Conservation (phyloP, 139 green algal genomes). For the Auxenochlorella pyrenoidosa region DNA sequence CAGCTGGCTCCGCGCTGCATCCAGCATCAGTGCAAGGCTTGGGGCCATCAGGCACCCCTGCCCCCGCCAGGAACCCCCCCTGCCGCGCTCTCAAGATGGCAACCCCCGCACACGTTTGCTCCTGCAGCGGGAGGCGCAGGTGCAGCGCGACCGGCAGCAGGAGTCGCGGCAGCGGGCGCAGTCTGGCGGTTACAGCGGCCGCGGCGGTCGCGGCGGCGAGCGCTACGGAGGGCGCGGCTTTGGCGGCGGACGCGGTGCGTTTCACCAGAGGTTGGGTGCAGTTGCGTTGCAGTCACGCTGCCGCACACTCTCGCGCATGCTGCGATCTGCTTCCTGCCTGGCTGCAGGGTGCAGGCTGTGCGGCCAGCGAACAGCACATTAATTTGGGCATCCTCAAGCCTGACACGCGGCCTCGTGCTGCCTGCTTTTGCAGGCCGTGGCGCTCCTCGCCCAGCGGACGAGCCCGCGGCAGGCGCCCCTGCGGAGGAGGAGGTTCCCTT, state of each 20-base stretch:
- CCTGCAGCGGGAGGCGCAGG: slow-evolving; percentile 18
- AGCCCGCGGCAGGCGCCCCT: neutral
- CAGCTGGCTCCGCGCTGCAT: neutral
- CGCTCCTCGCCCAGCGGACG: neutral
- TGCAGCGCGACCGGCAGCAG: neutral
- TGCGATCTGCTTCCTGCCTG: too few relatives aligned
- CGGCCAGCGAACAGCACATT: too few relatives aligned
- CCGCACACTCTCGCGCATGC: too few relatives aligned
- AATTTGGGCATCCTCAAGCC: too few relatives aligned
- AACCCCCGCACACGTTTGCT: neutral
- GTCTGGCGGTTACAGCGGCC: slow-evolving; percentile 28
- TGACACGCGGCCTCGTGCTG: too few relatives aligned
- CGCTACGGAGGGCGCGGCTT: neutral
- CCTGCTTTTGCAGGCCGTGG: neutral
- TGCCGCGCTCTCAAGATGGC: too few relatives aligned
- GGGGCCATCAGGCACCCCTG: too few relatives aligned
- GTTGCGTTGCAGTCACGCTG: too few relatives aligned
- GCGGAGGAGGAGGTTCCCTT: slow-evolving; percentile 37
- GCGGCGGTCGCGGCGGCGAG: slow-evolving; percentile 4
- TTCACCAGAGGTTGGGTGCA: too few relatives aligned
- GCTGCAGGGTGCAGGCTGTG: too few relatives aligned
- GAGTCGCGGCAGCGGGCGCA: slow-evolving; percentile 19
- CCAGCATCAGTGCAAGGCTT: neutral
- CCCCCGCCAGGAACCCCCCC: too few relatives aligned
- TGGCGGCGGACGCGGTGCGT: slow-evolving; percentile 8